Conservation (phyloP, 2,329 filamentous ascomycete genomes). For the Colletotrichum lupini region DNA sequence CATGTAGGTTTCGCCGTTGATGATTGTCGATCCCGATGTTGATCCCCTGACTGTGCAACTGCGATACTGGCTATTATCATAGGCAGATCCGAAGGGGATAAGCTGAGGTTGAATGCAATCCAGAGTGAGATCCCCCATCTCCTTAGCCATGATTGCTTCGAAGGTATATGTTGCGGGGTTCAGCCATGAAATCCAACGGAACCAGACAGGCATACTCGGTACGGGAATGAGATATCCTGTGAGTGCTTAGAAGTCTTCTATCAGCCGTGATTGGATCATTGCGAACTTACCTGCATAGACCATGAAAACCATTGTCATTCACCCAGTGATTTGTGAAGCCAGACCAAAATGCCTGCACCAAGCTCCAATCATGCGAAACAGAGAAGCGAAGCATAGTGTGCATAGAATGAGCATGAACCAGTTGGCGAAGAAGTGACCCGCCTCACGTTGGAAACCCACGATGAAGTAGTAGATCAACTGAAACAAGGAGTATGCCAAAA, state of each 20-base stretch:
- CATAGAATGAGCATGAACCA: conserved; percentile 74
- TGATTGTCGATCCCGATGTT: conserved; percentile 40
- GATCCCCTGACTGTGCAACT: not conserved
- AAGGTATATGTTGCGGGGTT: conserved; percentile 81
- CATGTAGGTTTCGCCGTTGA: not conserved
- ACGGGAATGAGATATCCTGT: conserved; percentile 62
- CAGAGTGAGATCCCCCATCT: conserved; percentile 56
- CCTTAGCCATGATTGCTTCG: conserved; percentile 77
- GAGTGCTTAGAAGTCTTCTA: conserved; percentile 37
- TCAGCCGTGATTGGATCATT: not conserved
- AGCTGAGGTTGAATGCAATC: conserved; percentile 55
- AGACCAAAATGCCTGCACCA: conserved; percentile 73
- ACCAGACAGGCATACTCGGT: conserved; percentile 76
- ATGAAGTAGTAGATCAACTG: conserved; percentile 66
- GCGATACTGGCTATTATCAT: not conserved
- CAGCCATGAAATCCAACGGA: conserved; percentile 80
- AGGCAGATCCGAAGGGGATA: conserved; percentile 14
- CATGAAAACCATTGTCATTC: conserved; percentile 69
- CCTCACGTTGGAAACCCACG: conserved; percentile 55
- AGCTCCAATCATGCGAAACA: conserved; percentile 80
- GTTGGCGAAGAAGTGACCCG: conserved; percentile 80
- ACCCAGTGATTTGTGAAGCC: conserved; percentile 62
- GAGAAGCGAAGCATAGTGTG: conserved; percentile 78
- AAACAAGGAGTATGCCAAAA: conserved; percentile 59
- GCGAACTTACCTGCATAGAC: conserved; percentile 60